Evolutionary conservation across 2,329 filamentous ascomycete species (phyloP), one percentile per base, ranked within the genome.

Genomic region (Gnomoniopsis sp.): DNA sequence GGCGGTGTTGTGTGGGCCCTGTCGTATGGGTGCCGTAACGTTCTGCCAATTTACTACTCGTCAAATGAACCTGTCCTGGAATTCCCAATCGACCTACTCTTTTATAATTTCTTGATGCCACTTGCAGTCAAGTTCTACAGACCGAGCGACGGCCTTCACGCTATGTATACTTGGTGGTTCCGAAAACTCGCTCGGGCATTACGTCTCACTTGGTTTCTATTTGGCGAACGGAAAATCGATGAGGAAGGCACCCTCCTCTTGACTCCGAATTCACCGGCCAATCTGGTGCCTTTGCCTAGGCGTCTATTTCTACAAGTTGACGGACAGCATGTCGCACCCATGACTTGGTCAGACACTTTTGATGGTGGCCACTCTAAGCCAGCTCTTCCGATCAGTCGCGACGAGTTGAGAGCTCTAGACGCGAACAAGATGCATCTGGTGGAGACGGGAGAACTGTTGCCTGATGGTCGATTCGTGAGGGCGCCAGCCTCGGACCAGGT

Each of bases 1-100:
- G 95, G 95, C 11, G 93, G 95, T 46, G 93, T 99, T 17, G 92
- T 99, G 0, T 99, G 95, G 95, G 87, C 88, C n/a, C 79, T 98
- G 41, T 83, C 86, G 30, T 83, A 84, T 64, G 74, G 83, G 6
- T 84, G 89, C 47, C 82, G 84, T 2, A 84, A 80, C 54, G 85
- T 99, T 48, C 81, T 99, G 19, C 95, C 95, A 0, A 90, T 99
- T 49, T 90, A 93, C 72, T 98, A 96, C 85, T 91, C 92, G 2
- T 93, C 91, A 1, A 93, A 93, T 63, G 90, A 96, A 65, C 93
- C 95, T 0, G 89, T 96, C 0, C 79, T 98, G 50, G 95, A 98
- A 70, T 98, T 99, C 64, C 95, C 95, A 0, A 85, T 96, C 61
- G 93, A 99, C 69, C 79, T 99, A 2, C 78, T 99, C 17, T 95